Evolutionary conservation across 148 eudicot species (phyloP).

Genomic region (Heliamphora exappendiculata): DNA sequence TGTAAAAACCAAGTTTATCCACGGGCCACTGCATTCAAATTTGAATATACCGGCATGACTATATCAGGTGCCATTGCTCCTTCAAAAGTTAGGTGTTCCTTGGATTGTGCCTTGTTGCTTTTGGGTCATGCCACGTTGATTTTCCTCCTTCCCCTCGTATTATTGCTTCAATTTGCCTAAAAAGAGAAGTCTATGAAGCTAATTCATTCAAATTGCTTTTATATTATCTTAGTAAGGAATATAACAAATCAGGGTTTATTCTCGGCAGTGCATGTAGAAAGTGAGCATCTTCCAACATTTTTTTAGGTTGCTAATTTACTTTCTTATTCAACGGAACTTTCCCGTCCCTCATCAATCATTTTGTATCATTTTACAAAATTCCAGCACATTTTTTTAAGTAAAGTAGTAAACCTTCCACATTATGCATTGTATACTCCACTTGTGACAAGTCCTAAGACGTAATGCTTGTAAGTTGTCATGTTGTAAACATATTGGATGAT

Average conservation of each 20-base stretch:
- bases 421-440: not conserved
- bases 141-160: not conserved
- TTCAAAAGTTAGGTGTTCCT: not conserved
- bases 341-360: not conserved
- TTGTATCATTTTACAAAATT: not conserved
- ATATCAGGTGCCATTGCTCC: not conserved
- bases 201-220: not conserved
- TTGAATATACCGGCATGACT: not conserved
- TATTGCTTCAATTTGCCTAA: not conserved
- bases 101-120: not conserved
- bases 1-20: no score
- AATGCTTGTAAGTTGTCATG: not conserved
- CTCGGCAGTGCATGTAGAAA: not conserved
- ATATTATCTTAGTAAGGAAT: not conserved
- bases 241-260: not conserved
- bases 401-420: not conserved
- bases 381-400: not conserved
- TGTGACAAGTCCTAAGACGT: not conserved
- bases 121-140: not conserved
- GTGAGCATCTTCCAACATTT: not conserved
- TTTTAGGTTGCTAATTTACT: not conserved
- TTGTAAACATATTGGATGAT: not conserved
- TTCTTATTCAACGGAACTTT: not conserved
- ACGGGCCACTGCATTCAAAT: no score
- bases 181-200: not conserved